Conservation (phyloP, 257 asterid species). For the Solanum paucissectum region DNA sequence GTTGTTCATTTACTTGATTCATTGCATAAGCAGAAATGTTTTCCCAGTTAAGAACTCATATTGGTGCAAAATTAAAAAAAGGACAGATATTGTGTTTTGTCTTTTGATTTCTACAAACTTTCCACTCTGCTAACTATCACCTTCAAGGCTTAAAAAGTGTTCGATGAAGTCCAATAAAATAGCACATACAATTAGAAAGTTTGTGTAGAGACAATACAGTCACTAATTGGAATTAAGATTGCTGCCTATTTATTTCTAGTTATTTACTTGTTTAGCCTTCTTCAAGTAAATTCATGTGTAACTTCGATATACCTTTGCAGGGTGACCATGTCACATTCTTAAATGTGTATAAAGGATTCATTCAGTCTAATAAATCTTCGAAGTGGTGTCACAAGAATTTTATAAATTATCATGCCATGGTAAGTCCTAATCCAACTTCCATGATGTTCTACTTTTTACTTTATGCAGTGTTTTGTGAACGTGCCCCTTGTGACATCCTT, state of each 20-base stretch:
- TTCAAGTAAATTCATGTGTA: background rate
- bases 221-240: background rate
- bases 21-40: background rate
- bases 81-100: background rate
- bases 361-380: slow-evolving; percentile 70
- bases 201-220: background rate
- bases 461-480: background rate
- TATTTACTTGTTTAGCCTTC: background rate
- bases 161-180: background rate
- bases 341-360: slow-evolving; percentile 83
- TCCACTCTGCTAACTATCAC: background rate
- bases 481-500: background rate
- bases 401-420: slow-evolving; percentile 92
- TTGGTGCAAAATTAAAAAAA: background rate
- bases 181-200: background rate
- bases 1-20: background rate
- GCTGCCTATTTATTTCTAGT: background rate
- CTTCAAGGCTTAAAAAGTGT: background rate
- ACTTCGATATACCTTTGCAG: slow-evolving; percentile 28
- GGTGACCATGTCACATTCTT: slow-evolving; percentile 92
- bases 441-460: background rate
- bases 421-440: slow-evolving; percentile 13
- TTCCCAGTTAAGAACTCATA: background rate
- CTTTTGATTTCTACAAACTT: background rate
- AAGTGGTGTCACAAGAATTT: slow-evolving; percentile 95